Evolutionary conservation across 2,329 filamentous ascomycete genomes (phyloP).

Genomic region (Exophiala sp.): DNA sequence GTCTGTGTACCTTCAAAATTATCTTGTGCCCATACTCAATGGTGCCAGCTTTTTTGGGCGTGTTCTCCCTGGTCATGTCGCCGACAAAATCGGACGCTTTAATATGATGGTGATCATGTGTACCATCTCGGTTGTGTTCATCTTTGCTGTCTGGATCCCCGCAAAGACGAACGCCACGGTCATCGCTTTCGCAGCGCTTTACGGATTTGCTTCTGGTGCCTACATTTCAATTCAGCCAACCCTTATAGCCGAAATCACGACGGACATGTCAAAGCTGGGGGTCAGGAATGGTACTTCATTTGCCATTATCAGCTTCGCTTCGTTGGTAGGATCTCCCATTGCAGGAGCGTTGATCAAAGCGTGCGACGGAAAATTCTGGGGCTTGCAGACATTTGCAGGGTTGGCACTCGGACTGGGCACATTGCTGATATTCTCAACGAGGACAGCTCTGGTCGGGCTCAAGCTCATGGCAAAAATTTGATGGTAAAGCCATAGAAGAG

Average conservation of each 20-base stretch:
- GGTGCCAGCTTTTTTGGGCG: conserved; percentile 74
- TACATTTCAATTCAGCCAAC: conserved; percentile 62
- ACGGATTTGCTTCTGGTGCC: conserved; percentile 65
- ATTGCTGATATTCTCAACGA: too few relatives aligned
- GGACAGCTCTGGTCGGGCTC: too few relatives aligned
- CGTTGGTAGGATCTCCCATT: conserved; percentile 47
- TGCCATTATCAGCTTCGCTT: conserved; percentile 45
- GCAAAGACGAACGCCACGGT: conserved; percentile 53
- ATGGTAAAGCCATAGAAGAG: too few relatives aligned
- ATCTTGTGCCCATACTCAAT: conserved; percentile 77
- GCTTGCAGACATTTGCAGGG: too few relatives aligned
- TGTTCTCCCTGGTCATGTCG: conserved; percentile 70
- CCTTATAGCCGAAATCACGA: conserved; percentile 59
- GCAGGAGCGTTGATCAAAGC: conserved; percentile 44
- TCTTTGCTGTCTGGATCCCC: conserved; percentile 44
- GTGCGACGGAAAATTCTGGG: too few relatives aligned
- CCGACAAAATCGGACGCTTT: conserved; percentile 75
- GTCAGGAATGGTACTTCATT: conserved; percentile 56
- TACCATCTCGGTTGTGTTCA: not conserved
- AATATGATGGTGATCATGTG: conserved; percentile 68
- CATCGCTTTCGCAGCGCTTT: conserved; percentile 62
- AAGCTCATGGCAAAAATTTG: too few relatives aligned
- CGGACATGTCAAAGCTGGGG: conserved; percentile 65
- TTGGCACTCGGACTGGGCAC: too few relatives aligned
- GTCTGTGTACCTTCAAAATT: conserved; percentile 57